phyloP scores from a whole-genome alignment of 495 filamentous ascomycete species.

The Sordaria brevicollis region DNA sequence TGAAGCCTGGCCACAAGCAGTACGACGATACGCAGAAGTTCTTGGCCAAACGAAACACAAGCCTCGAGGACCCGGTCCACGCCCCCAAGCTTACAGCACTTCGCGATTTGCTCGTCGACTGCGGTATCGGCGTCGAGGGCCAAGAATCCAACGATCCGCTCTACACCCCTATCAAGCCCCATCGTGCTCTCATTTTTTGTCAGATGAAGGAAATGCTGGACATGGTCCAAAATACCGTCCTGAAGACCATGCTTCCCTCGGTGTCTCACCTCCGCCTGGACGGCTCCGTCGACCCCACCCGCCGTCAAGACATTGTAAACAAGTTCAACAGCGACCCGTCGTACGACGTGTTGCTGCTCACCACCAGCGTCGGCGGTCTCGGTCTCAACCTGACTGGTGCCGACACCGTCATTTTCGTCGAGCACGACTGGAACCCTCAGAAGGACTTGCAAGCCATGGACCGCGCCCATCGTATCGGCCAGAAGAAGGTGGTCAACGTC shows the following conservation, averaged over 20 bases:
- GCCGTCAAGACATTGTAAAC: slow-evolving; percentile 93
- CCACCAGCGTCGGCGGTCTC: slow-evolving; percentile 88
- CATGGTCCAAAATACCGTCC: slow-evolving; percentile 87
- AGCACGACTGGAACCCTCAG: slow-evolving; percentile 99
- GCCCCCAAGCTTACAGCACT: slow-evolving; percentile 89
- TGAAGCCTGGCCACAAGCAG: slow-evolving; percentile 86
- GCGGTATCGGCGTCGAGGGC: slow-evolving; percentile 76
- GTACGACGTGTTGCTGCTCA: slow-evolving; percentile 85
- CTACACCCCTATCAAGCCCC: slow-evolving; percentile 74
- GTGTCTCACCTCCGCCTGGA: slow-evolving; percentile 87
- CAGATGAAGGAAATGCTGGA: slow-evolving; percentile 99
- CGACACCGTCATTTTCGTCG: slow-evolving; percentile 97
- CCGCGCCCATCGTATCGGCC: slow-evolving; percentile 92
- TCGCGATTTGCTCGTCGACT: slow-evolving; percentile 83
- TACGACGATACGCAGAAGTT: slow-evolving; percentile 74
- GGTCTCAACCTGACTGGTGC: slow-evolving; percentile 94
- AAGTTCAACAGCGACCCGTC: slow-evolving; percentile 96
- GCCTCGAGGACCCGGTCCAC: slow-evolving; percentile 73
- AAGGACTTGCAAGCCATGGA: slow-evolving; percentile 99
- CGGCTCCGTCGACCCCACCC: slow-evolving; percentile 78
- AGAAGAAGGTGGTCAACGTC: slow-evolving; percentile 99
- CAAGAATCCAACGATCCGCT: slow-evolving; percentile 52
- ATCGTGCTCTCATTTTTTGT: slow-evolving; percentile 93
- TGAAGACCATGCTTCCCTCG: slow-evolving; percentile 74
- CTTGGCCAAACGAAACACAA: slow-evolving; percentile 60